These are phyloP conservation scores for Yamadazyma paraphyllophila DNA, from an alignment of 805 yeast genomes.

Conservation along the genomic window DNA sequence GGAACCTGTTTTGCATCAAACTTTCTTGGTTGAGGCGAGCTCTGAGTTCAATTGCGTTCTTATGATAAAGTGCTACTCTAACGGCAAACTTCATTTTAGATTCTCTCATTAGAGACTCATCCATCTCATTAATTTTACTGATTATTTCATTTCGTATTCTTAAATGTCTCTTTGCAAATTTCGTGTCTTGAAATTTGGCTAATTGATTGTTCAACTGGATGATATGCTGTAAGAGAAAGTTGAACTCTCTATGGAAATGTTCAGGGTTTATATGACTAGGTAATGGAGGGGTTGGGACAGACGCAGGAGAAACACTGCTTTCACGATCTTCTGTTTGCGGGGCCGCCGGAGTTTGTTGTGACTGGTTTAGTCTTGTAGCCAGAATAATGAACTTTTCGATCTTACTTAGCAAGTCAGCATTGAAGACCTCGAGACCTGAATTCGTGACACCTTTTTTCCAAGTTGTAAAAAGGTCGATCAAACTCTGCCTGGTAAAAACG, in stretches of 20 bases:
- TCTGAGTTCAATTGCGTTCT: conserved; percentile 18
- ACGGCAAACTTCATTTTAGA: conserved; percentile 24
- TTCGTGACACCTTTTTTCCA: conserved; percentile 37
- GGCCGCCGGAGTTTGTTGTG: neutral
- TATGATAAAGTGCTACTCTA: conserved; percentile 22
- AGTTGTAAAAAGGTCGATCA: conserved; percentile 41
- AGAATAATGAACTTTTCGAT: conserved; percentile 40
- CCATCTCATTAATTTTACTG: conserved; percentile 28
- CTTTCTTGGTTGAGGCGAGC: conserved; percentile 26
- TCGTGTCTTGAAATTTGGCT: conserved; percentile 17
- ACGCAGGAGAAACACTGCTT: neutral
- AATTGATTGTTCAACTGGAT: conserved; percentile 28
- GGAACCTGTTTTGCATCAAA: conserved; percentile 14
- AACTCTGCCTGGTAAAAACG: conserved; percentile 35
- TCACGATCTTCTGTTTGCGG: neutral
- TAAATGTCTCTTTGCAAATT: conserved; percentile 15
- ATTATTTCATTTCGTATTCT: conserved; percentile 28
- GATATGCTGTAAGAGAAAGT: conserved; percentile 33
- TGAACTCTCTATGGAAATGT: conserved; percentile 35
- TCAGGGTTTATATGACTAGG: conserved; percentile 25
- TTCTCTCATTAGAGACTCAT: conserved; percentile 27
- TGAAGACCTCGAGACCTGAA: conserved; percentile 35
- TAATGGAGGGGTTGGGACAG: neutral
- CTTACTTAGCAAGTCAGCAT: conserved; percentile 23
- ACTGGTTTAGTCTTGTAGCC: conserved; percentile 27